phyloP scores from a whole-genome alignment of 805 yeast species.

The Candida suzukii region DNA sequence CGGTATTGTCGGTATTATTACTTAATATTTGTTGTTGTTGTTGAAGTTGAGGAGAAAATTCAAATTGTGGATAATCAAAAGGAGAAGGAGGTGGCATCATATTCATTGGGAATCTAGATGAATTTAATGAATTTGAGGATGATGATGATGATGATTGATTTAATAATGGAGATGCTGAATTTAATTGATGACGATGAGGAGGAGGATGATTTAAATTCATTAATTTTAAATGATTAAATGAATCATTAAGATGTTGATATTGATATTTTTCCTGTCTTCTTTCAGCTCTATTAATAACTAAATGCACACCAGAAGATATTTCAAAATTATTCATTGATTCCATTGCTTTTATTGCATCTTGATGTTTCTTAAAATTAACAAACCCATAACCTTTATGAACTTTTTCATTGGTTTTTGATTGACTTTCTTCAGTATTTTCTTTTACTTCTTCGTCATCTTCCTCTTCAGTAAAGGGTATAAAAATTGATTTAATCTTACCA shows the following conservation, averaged over 20 bases:
- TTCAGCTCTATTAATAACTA: conserved; percentile 39
- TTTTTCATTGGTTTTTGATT: conserved; percentile 1
- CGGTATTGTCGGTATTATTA: too few relatives aligned
- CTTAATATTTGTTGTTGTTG: too few relatives aligned
- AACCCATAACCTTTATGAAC: conserved; percentile 43
- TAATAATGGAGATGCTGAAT: conserved; percentile 14
- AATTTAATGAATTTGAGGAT: neutral
- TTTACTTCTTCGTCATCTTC: conserved; percentile 8
- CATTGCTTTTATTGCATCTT: conserved; percentile 41
- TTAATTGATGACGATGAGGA: too few relatives aligned
- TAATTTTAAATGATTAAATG: neutral
- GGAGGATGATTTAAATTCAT: too few relatives aligned
- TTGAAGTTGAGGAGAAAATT: neutral
- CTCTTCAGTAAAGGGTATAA: conserved; percentile 40
- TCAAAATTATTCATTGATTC: conserved; percentile 39
- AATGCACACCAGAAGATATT: conserved; percentile 21
- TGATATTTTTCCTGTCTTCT: conserved; percentile 24
- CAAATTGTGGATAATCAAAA: neutral
- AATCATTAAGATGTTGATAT: conserved; percentile 14
- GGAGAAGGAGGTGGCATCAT: neutral
- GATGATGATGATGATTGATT: neutral
- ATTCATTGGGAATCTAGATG: neutral
- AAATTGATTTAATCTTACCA: conserved; percentile 42
- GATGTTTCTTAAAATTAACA: conserved; percentile 41
- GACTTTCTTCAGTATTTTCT: neutral